Percentiles rank a stretch among this genome's conserved stretches.
phyloP scores from a whole-genome alignment of 805 yeast species.

The Pichia pseudocactophila region DNA sequence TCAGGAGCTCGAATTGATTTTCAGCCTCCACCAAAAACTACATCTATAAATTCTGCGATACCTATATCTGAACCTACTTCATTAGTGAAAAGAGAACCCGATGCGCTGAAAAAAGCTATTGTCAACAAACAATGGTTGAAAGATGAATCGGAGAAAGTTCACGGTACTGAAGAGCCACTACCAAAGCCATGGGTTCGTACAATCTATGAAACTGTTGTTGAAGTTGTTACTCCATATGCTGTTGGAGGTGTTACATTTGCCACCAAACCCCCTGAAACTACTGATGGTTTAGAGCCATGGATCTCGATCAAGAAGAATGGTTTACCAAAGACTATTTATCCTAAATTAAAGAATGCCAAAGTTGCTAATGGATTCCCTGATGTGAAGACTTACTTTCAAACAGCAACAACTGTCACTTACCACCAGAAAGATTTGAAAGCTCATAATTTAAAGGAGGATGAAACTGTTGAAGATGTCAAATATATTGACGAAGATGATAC shows the following conservation, averaged over 20 bases:
- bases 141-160: constrained; percentile 13
- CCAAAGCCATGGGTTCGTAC: constrained; percentile 71
- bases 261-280: constrained; percentile 57
- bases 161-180: constrained; percentile 15
- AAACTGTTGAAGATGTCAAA: constrained; percentile 45
- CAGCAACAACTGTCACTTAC: constrained; percentile 49
- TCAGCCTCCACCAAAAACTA: constrained; percentile 5
- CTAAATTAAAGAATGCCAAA: constrained; percentile 64
- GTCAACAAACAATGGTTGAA: constrained; percentile 21
- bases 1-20: neutral
- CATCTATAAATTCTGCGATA: neutral
- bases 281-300: constrained; percentile 74
- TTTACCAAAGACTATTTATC: constrained; percentile 67
- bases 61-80: neutral
- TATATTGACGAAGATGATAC: constrained; percentile 63
- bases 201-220: constrained; percentile 43
- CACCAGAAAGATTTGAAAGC: constrained; percentile 60
- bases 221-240: constrained; percentile 56
- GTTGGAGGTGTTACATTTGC: constrained; percentile 56
- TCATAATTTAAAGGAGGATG: constrained; percentile 60
- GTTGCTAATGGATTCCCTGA: constrained; percentile 61
- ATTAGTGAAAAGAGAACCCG: constrained; percentile 12
- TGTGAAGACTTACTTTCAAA: constrained; percentile 68
- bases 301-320: constrained; percentile 70
- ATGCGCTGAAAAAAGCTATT: constrained; percentile 17